phyloP scores from a whole-genome alignment of 805 yeast genomes.

The Wickerhamiella shivajii region DNA sequence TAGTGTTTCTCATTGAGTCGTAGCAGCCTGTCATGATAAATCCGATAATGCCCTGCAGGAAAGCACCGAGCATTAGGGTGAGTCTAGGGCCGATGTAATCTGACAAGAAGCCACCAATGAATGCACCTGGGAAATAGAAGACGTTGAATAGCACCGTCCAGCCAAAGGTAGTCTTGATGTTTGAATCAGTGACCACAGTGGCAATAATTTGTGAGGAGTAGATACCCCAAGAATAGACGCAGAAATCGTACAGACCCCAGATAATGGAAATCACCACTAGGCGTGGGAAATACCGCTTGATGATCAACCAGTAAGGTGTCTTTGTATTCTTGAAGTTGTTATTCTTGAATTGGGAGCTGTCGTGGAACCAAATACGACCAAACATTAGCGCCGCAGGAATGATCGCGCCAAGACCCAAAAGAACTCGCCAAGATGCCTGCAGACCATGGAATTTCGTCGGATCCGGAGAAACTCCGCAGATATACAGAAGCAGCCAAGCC shows the following conservation, averaged over 20 bases:
- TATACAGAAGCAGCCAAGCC: slow-evolving; percentile 75
- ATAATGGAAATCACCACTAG: slow-evolving; percentile 52
- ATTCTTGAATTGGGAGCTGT: slow-evolving; percentile 57
- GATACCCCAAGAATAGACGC: slow-evolving; percentile 74
- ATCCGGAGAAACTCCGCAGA: slow-evolving; percentile 35
- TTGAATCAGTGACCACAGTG: slow-evolving; percentile 42
- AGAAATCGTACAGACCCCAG: slow-evolving; percentile 88
- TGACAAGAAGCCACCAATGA: slow-evolving; percentile 71
- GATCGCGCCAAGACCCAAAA: slow-evolving; percentile 80
- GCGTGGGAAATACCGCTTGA: slow-evolving; percentile 79
- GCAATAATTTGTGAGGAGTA: slow-evolving; percentile 61
- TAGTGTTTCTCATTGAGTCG: slow-evolving; percentile 37
- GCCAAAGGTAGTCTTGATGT: slow-evolving; percentile 64
- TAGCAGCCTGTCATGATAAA: slow-evolving; percentile 68
- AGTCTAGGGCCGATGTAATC: slow-evolving; percentile 87
- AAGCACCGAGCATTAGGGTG: slow-evolving; percentile 55
- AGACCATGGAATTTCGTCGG: slow-evolving; percentile 36
- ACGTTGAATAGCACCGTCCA: slow-evolving; percentile 84
- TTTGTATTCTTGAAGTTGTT: slow-evolving; percentile 44
- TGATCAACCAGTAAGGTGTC: slow-evolving; percentile 51
- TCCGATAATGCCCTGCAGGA: slow-evolving; percentile 64
- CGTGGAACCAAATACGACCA: slow-evolving; percentile 61
- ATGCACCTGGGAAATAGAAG: slow-evolving; percentile 82
- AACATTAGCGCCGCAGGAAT: slow-evolving; percentile 70
- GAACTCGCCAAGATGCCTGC: slow-evolving; percentile 79